These are phyloP conservation scores for Ceratocystis eucalypticola DNA, from an alignment of 2,329 filamentous ascomycete genomes.

Conservation along the genomic window DNA sequence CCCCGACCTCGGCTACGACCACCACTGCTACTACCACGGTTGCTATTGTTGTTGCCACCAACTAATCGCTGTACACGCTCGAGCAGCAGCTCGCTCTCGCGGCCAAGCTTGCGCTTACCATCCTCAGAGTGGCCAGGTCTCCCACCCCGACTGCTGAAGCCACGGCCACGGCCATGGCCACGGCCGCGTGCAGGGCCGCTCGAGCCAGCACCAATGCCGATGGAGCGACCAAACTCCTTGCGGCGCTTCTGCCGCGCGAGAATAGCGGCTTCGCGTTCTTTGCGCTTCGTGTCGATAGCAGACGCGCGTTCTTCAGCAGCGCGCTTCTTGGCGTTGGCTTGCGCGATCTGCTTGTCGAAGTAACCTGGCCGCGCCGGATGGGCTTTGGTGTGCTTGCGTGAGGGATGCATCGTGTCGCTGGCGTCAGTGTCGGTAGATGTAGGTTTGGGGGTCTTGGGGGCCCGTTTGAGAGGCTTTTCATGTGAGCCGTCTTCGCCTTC, in stretches of 20 bases:
- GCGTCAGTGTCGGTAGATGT: not conserved
- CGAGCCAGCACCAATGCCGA: conserved; percentile 34
- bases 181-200: not conserved
- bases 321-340: conserved; percentile 28
- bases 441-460: conserved; percentile 6
- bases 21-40: not conserved
- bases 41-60: conserved; percentile 24
- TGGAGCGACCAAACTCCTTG: conserved; percentile 53
- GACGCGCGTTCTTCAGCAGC: conserved; percentile 31
- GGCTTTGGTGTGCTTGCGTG: conserved; percentile 10
- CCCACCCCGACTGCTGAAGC: not conserved
- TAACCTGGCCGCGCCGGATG: conserved; percentile 34
- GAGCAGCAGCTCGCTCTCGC: conserved; percentile 58
- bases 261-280: conserved; percentile 39
- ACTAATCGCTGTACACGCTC: conserved; percentile 58
- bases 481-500: not conserved
- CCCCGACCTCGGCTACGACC: not conserved
- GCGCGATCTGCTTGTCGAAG: conserved; percentile 50
- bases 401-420: conserved; percentile 12
- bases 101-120: conserved; percentile 57
- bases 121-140: conserved; percentile 28
- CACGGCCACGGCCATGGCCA: not conserved
- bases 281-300: conserved; percentile 33
- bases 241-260: conserved; percentile 42
- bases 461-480: conserved; percentile 11